Evolutionary conservation across 352 stramenopile genomes (phyloP).

Genomic region (Globisporangium nodosum): DNA sequence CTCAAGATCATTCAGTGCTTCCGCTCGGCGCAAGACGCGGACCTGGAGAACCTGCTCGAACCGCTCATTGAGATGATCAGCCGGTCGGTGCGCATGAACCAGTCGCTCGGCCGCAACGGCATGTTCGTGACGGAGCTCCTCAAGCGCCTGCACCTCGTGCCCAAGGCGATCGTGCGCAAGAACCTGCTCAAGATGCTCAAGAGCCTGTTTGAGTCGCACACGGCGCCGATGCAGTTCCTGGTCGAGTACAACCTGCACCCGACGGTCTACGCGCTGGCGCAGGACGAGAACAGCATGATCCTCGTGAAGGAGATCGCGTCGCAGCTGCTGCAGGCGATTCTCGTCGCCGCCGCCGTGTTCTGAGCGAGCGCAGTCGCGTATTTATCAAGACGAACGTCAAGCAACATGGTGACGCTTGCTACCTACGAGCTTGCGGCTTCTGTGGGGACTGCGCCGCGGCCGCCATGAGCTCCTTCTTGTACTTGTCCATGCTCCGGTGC

Average conservation of each 20-base stretch:
- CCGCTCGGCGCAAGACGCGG: constrained; percentile 52
- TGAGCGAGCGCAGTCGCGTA: constrained; percentile 2
- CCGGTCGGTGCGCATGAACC: constrained; percentile 71
- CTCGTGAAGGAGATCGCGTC: constrained; percentile 87
- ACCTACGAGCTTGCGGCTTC: constrained; percentile 20
- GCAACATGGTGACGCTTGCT: background rate
- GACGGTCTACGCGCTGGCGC: constrained; percentile 67
- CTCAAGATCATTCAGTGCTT: constrained; percentile 74
- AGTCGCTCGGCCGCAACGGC: constrained; percentile 77
- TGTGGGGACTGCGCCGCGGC: constrained; percentile 41
- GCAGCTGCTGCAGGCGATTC: constrained; percentile 75
- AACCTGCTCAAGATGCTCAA: constrained; percentile 92
- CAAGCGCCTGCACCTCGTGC: constrained; percentile 61
- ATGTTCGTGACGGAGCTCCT: constrained; percentile 87
- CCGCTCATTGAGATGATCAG: constrained; percentile 75
- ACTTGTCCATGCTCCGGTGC: constrained; percentile 55
- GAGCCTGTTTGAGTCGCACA: constrained; percentile 84
- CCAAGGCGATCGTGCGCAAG: constrained; percentile 88
- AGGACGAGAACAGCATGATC: constrained; percentile 88
- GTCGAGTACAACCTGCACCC: constrained; percentile 87
- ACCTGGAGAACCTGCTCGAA: constrained; percentile 78
- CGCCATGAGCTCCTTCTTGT: constrained; percentile 63
- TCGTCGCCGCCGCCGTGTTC: constrained; percentile 65
- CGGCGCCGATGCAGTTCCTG: constrained; percentile 79
- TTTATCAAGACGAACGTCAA: background rate